phyloP scores from a whole-genome alignment of 176 grass and related monocot genomes.

The Canna indica region DNA sequence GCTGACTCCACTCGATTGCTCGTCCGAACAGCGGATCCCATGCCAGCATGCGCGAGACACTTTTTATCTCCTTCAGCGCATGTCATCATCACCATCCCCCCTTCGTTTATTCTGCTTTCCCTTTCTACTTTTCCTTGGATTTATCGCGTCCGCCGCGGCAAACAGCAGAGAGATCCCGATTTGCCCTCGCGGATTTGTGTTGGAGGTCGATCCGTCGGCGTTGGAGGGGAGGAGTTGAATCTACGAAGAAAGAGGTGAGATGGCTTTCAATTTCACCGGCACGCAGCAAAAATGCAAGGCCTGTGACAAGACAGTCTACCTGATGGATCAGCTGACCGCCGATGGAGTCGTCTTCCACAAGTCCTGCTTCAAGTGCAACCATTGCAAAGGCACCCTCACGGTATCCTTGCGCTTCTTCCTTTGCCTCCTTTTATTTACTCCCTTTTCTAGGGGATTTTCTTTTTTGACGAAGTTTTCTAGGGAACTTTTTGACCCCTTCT shows the following conservation, averaged over 20 bases:
- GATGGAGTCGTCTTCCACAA: conserved; percentile 17
- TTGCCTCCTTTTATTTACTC: background rate
- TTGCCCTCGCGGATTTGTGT: background rate
- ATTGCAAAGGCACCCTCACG: conserved; percentile 21
- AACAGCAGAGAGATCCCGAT: background rate
- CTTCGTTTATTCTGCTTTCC: background rate
- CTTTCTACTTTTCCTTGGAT: background rate
- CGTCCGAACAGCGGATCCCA: background rate
- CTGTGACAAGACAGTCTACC: conserved; percentile 19
- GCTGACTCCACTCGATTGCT: background rate
- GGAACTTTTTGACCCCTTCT: background rate
- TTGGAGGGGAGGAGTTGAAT: background rate
- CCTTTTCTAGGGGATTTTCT: background rate
- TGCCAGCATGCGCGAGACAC: background rate
- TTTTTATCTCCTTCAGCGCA: background rate
- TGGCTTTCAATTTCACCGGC: conserved; percentile 16
- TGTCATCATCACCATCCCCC: background rate
- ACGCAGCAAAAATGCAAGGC: conserved; percentile 22
- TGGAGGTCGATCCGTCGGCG: background rate
- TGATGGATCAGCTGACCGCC: conserved; percentile 21
- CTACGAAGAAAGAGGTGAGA: background rate
- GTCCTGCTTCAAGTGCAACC: conserved; percentile 22
- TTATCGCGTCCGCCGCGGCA: background rate
- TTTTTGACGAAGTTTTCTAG: background rate
- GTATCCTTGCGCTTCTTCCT: background rate